Evolutionary conservation across 2,329 filamentous ascomycete species (phyloP), one percentile per base, ranked within the genome.

Genomic region (Fusarium sp.): DNA sequence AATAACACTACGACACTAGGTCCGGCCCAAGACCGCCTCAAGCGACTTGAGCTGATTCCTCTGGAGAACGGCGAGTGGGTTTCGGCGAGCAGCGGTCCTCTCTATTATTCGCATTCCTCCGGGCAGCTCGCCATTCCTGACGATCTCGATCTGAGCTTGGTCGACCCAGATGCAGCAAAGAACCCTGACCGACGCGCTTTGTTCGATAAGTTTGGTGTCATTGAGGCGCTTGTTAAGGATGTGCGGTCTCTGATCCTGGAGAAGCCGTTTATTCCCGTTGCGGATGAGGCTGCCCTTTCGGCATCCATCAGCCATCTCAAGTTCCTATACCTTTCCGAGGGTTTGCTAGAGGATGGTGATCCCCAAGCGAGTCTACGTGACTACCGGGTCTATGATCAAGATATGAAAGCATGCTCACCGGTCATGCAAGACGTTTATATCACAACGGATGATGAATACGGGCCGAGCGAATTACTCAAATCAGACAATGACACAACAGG

Each of bases 271-370:
- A 22, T 28, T 4, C 5, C 28, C 11, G 11, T 42, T 6, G 39
- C 44, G 0, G 22, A 62, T 28, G 21, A 31, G 4, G 17, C 11
- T 5, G 28, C 38, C 2, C 45, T 72, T 1, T 13, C 22, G 1
- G 42, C 51, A 7, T 73, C 71, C 0, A 39, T 66, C 10, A 24
- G 24, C 5, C 60, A 65, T 5, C 38, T 73, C 2, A 59, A 58
- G 10, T 74, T 73, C 6, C 11, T 74, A 7, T 74, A 74, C 21
- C 51, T 63, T 2, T 69, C 70, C 1, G 67, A 73, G 6, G 40
- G 36, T 2, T 34, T 67, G 2, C 19, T 69, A 0, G 53, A 58
- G 3, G 36, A 40, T 0, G 26, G 31, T 0, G 57, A 71, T 9
- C 8, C 13, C 22, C 46, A 14, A 2, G 22, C n/a, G 6, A 31